Base-by-base conservation (phyloP, 2,329 filamentous ascomycete species). In the Didymosphaeria variabile region DNA sequence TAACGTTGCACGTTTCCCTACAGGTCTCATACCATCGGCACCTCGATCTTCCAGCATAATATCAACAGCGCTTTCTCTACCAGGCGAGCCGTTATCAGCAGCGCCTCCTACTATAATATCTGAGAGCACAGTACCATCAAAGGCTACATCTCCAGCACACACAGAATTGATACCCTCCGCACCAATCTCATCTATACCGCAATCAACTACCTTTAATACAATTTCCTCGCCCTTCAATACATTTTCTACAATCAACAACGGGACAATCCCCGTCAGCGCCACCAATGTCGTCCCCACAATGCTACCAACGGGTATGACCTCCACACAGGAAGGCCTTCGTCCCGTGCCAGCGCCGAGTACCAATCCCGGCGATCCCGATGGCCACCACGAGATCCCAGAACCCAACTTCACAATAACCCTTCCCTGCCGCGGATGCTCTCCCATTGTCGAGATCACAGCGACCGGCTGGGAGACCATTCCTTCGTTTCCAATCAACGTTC, bases 301-400 rank as follows among this genome's bases (percentile, higher is more conserved):
- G 5, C 29, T 7, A 19, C 38, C 52, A 23, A 59, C 59, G 31
- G 54, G 63, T 26, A 73, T 72, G 65, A 53, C 55, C 44, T 72
- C 69, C 31, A 73, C 66, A 21, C 61, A 72, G 32, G 61, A 74
- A 67, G 63, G 59, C 23, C 60, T 73, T 2, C 60, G 52, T 60
- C 72, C 72, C 26, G 69, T 72, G 51, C 69, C 71, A 23, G 64
- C 67, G 23, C 63, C 63, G 13, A 68, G 64, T 42, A 72, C 66
- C 32, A 61, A 67, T 12, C 57, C 65, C 7, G 72, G 72, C 19
- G 66, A 73, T 26, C 72, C 72, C 1, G 62, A 73, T 45, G 73
- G 72, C 10, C 72, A 74, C 52, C 68, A 74, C 59, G 73, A 76
- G 42, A 71, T 75, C 26, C 64, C 68, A 7, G 73, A 75, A 58